Percentiles rank a stretch among this genome's conserved stretches.
These are phyloP conservation scores for Aureobasidium sp. DNA, from an alignment of 2,329 filamentous ascomycete species.

Conservation along the genomic window DNA sequence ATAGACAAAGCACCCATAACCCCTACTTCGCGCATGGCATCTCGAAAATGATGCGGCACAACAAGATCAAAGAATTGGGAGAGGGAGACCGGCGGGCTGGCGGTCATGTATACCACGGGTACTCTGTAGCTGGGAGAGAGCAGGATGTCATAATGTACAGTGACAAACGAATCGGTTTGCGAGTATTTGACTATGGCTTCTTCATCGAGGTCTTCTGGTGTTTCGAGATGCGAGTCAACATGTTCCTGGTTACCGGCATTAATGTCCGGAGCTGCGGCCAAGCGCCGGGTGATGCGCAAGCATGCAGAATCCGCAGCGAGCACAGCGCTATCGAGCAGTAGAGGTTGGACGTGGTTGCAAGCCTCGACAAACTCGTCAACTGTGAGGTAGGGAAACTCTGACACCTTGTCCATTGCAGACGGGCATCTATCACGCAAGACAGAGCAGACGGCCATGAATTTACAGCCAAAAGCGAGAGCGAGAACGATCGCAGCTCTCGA, in stretches of 20 bases:
- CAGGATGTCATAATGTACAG: constrained; percentile 30
- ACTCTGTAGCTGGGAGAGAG: constrained; percentile 37
- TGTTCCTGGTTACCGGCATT: background rate
- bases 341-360: constrained; percentile 20
- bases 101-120: constrained; percentile 35
- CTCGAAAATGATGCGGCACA: constrained; percentile 25
- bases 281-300: constrained; percentile 9
- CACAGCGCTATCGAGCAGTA: constrained; percentile 14
- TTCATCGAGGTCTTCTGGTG: background rate
- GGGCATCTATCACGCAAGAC: background rate
- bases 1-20: constrained; percentile 30
- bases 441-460: background rate
- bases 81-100: constrained; percentile 14
- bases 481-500: background rate
- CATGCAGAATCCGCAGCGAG: background rate
- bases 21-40: constrained; percentile 22
- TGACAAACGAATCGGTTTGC: constrained; percentile 17
- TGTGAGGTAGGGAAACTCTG: constrained; percentile 23
- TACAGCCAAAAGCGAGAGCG: background rate
- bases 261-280: background rate
- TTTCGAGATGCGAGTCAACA: background rate
- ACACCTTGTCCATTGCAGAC: background rate
- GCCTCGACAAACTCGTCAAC: constrained; percentile 23
- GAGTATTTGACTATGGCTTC: background rate
- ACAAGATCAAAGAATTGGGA: constrained; percentile 28